Conservation (phyloP, 2,329 filamentous ascomycete genomes). For the Verticillium dahliae region DNA sequence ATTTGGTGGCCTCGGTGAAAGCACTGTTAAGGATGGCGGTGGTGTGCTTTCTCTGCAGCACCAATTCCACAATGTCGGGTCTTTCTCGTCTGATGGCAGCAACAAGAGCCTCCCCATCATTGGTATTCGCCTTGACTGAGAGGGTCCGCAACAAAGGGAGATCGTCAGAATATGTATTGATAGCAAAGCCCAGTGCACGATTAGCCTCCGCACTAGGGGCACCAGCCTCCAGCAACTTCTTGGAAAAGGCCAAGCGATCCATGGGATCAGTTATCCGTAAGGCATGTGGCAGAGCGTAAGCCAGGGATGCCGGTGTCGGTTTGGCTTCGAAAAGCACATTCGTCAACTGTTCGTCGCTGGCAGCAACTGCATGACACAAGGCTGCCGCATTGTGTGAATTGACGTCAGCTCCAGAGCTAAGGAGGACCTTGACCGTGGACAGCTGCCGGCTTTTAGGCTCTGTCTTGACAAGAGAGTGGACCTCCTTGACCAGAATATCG, state of each 20-base stretch:
- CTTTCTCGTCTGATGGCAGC: conserved; percentile 39
- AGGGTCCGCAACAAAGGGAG: conserved; percentile 39
- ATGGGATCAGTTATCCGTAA: conserved; percentile 43
- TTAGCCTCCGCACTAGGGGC: conserved; percentile 41
- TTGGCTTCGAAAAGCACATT: conserved; percentile 39
- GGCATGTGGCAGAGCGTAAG: conserved; percentile 43
- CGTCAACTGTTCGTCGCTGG: conserved; percentile 35
- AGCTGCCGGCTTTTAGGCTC: conserved; percentile 30
- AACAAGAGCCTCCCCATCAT: conserved; percentile 41
- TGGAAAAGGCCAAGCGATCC: conserved; percentile 44
- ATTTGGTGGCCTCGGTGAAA: conserved; percentile 35
- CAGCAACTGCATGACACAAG: conserved; percentile 42
- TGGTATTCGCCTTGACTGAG: conserved; percentile 38
- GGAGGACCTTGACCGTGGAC: conserved; percentile 36
- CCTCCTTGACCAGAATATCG: conserved; percentile 42
- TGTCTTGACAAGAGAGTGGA: conserved; percentile 35
- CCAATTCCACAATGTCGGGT: conserved; percentile 36
- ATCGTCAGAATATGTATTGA: conserved; percentile 40
- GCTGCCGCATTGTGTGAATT: conserved; percentile 45
- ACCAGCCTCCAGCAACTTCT: conserved; percentile 42
- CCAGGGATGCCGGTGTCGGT: conserved; percentile 37
- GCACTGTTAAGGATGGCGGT: conserved; percentile 30
- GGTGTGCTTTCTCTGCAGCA: conserved; percentile 33
- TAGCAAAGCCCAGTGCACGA: conserved; percentile 43
- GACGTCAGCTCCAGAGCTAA: conserved; percentile 47